Conservation (phyloP, 1,284 basidiomycete species). For the Ustilago xerochloae region DNA sequence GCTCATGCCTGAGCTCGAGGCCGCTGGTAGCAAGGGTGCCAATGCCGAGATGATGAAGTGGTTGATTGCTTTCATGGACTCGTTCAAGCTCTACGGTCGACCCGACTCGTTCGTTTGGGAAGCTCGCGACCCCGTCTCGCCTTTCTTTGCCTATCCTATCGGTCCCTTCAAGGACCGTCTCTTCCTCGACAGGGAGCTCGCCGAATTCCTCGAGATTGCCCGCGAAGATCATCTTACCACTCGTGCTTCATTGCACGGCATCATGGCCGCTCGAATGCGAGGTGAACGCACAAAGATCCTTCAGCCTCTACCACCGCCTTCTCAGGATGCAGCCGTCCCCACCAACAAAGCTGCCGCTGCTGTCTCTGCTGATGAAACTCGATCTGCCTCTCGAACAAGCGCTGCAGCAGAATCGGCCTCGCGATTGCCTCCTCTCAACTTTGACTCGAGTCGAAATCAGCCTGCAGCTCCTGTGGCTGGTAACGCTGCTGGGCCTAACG, state of each 20-base stretch:
- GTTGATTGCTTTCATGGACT: constrained; percentile 76
- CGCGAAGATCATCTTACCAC: constrained; percentile 72
- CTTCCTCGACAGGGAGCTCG: constrained; percentile 87
- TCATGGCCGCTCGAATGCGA: constrained; percentile 67
- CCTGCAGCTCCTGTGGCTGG: neutral
- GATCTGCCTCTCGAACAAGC: constrained; percentile 19
- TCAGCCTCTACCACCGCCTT: constrained; percentile 59
- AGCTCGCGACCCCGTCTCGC: constrained; percentile 70
- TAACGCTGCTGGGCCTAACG: neutral
- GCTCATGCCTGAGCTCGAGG: constrained; percentile 68
- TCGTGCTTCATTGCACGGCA: constrained; percentile 58
- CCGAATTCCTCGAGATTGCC: constrained; percentile 81
- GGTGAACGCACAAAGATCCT: constrained; percentile 65
- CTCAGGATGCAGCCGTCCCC: constrained; percentile 16
- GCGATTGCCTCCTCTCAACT: constrained; percentile 52
- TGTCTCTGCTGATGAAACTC: constrained; percentile 4
- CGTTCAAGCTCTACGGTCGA: constrained; percentile 66
- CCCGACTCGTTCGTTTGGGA: constrained; percentile 62
- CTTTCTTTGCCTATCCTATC: constrained; percentile 68
- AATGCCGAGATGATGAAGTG: constrained; percentile 89
- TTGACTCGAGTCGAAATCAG: constrained; percentile 24
- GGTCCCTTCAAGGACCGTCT: constrained; percentile 73
- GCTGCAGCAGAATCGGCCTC: constrained; percentile 17
- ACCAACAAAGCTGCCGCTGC: neutral
- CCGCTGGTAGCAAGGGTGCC: constrained; percentile 77